Conservation (phyloP, 2,329 filamentous ascomycete genomes). For the Nemania diffusa region DNA sequence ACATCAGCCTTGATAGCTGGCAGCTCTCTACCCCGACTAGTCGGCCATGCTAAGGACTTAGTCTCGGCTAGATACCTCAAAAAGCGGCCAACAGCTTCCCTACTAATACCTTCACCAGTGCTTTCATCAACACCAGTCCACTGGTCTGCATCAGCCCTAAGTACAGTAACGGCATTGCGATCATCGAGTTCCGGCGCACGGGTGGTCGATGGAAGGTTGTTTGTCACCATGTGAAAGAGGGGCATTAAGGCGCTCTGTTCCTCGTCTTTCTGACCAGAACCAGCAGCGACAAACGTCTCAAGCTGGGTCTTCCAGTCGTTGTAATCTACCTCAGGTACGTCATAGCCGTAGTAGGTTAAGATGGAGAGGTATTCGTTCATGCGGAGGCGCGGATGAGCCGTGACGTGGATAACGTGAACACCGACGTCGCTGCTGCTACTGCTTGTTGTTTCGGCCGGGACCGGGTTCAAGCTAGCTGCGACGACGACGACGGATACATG, state of each 20-base stretch:
- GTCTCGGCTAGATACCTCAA: slow-evolving; percentile 69
- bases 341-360: slow-evolving; percentile 78
- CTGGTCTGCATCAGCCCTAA: slow-evolving; percentile 70
- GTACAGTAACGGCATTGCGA: slow-evolving; percentile 69
- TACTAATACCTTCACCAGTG: slow-evolving; percentile 64
- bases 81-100: slow-evolving; percentile 72
- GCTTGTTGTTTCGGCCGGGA: slow-evolving; percentile 45
- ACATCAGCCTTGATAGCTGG: slow-evolving; percentile 46
- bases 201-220: slow-evolving; percentile 74
- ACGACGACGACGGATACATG: slow-evolving; percentile 86
- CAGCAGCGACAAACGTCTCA: slow-evolving; percentile 72
- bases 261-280: slow-evolving; percentile 62
- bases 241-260: slow-evolving; percentile 79
- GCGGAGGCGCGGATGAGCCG: slow-evolving; percentile 78
- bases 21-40: slow-evolving; percentile 47
- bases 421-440: slow-evolving; percentile 4
- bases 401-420: slow-evolving; percentile 77
- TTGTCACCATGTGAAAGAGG: slow-evolving; percentile 77
- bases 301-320: slow-evolving; percentile 74
- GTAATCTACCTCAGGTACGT: slow-evolving; percentile 73
- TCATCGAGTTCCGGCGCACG: slow-evolving; percentile 81
- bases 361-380: slow-evolving; percentile 81
- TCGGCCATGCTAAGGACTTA: slow-evolving; percentile 67
- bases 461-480: slow-evolving; percentile 71
- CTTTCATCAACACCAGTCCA: slow-evolving; percentile 69